These are phyloP conservation scores for Nakazawaea ambrosiae DNA, from an alignment of 805 yeast species.

Conservation along the genomic window DNA sequence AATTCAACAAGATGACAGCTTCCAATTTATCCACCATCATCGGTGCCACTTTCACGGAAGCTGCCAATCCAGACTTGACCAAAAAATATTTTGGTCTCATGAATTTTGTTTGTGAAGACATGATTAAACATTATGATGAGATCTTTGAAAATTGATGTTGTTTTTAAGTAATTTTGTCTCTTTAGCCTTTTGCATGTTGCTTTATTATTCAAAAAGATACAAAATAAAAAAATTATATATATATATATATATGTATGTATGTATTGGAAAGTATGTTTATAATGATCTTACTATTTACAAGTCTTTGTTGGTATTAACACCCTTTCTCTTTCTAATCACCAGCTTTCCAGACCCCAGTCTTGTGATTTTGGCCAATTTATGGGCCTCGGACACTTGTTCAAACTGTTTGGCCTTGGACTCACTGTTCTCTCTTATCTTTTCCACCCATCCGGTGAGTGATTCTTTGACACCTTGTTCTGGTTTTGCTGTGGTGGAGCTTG, in stretches of 20 bases:
- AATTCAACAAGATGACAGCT: constrained; percentile 77
- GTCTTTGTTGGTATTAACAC: too few species aligned
- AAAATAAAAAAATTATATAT: too few species aligned
- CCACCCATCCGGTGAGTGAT: constrained; percentile 23
- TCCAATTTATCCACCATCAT: constrained; percentile 88
- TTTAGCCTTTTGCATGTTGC: too few species aligned
- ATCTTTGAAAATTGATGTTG: constrained; percentile 30
- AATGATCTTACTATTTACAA: too few species aligned
- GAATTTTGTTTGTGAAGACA: constrained; percentile 45
- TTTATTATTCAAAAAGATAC: too few species aligned
- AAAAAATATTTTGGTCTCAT: constrained; percentile 46
- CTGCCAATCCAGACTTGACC: constrained; percentile 39
- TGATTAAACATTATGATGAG: constrained; percentile 35
- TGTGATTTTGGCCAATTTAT: neutral
- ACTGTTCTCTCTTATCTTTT: constrained; percentile 22
- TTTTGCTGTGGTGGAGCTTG: constrained; percentile 13
- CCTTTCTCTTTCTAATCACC: constrained; percentile 4
- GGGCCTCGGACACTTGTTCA: constrained; percentile 22
- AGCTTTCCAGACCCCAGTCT: constrained; percentile 2
- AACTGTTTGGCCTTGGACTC: constrained; percentile 19
- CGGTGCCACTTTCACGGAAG: constrained; percentile 55
- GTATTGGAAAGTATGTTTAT: too few species aligned
- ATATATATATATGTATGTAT: too few species aligned
- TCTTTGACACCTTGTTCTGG: constrained; percentile 22
- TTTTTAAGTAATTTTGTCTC: too few species aligned